Conservation (phyloP, 805 yeast genomes). For the Grigorovia humatica region DNA sequence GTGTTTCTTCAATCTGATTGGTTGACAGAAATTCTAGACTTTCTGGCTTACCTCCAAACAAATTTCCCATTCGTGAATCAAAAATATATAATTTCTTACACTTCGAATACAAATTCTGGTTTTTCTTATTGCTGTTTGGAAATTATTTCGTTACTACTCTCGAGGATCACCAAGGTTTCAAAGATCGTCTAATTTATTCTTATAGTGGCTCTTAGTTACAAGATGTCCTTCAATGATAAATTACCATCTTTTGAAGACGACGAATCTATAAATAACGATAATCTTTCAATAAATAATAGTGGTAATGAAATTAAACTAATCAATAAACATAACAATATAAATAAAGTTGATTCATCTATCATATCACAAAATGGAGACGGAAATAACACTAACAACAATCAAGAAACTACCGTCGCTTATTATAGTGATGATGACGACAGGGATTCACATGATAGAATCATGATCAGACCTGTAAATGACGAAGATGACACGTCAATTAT, state of each 20-base stretch:
- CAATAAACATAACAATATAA: neutral
- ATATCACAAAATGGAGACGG: neutral
- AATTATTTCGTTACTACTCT: no score
- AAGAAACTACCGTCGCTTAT: neutral
- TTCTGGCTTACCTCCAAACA: neutral
- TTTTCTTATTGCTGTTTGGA: no score
- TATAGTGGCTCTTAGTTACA: neutral
- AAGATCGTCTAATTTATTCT: neutral
- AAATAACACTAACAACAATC: neutral
- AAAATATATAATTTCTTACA: neutral
- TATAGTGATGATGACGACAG: neutral
- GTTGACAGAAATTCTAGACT: neutral
- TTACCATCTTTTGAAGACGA: neutral
- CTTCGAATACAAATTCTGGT: neutral
- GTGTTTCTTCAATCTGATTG: neutral
- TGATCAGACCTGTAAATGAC: slow-evolving; percentile 33
- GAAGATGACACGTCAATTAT: slow-evolving; percentile 41
- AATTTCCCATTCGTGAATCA: neutral
- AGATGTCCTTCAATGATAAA: neutral
- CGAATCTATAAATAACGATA: neutral
- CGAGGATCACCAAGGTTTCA: neutral
- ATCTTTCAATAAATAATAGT: neutral
- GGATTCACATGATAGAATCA: slow-evolving; percentile 12
- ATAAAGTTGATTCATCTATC: neutral
- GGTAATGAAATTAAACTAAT: neutral